Evolutionary conservation across 169 alveolate genomes (phyloP).

Genomic region (Amoebophrya sp.): DNA sequence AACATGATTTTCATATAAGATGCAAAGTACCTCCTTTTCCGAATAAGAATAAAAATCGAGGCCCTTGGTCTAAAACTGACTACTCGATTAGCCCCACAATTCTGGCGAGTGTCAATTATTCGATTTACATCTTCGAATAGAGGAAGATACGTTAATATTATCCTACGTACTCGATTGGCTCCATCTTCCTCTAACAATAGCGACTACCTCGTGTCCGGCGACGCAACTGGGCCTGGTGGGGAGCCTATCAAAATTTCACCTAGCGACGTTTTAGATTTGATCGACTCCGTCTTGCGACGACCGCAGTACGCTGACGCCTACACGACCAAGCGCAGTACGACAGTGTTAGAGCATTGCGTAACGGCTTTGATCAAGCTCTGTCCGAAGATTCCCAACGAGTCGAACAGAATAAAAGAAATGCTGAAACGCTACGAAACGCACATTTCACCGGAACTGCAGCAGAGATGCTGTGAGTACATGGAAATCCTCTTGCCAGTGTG

Average conservation of each 20-base stretch:
- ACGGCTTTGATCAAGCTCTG: not conserved
- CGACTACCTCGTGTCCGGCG: not conserved
- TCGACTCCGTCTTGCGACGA: not conserved
- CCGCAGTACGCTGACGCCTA: not conserved
- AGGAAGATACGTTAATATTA: too few species aligned
- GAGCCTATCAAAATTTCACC: not conserved
- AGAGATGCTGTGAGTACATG: not conserved
- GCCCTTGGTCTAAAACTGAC: too few species aligned
- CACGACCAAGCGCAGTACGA: not conserved
- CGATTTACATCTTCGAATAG: too few species aligned
- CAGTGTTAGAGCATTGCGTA: not conserved
- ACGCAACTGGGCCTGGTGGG: not conserved
- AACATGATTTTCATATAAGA: too few species aligned
- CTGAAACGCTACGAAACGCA: not conserved
- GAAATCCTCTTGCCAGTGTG: not conserved
- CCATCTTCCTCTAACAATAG: too few species aligned
- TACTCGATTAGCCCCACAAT: too few species aligned
- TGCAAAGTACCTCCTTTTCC: too few species aligned
- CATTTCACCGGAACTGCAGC: not conserved
- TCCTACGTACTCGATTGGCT: too few species aligned
- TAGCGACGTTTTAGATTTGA: not conserved
- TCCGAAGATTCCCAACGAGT: not conserved
- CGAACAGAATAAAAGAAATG: not conserved
- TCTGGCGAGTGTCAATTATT: too few species aligned
- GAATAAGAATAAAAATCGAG: too few species aligned